Evolutionary conservation across 257 asterid species (phyloP), one percentile per base, ranked within the genome.

Genomic region (Cruciata laevipes): DNA sequence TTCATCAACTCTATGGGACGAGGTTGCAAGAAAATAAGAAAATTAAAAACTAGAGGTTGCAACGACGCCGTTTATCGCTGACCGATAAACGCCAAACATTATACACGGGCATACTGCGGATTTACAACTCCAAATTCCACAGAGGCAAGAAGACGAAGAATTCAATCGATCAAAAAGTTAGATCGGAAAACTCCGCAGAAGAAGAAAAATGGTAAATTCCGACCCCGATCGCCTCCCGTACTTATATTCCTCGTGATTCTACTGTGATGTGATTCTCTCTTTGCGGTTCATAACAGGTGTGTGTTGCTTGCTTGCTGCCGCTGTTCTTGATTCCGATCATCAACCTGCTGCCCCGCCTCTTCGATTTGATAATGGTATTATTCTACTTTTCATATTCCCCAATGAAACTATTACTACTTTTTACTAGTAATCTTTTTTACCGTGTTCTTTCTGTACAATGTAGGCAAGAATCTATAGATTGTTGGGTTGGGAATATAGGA

Each of bases 321-420:
- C 81, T 90, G 32, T 93, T 93, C 79, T 89, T 93, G 57, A 90
- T 92, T 53, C 98, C 98, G 58, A 86, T 92, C 82, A 89, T 92
- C 85, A 92, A 89, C 75, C 27, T 90, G 14, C 74, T 93, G 78
- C 97, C 99, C 56, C 38, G 86, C 53, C 76, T 93, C 79, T 88
- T 93, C 78, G 88, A 93, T 86, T 67, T 78, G 69, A 51, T 93
- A 40, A 88, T 90, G 97, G 99, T 93, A 67, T 40, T 18, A 47
- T 53, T 3, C 18, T 21, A 37, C 60, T 44, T 56, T 6, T 8
- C 32, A 11, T 42, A 4, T 57, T 20, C n/a, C 14, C 31, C 42
- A n/a, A 6, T 4, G 12, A 13, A 27, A 42, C 31, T 11, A 6
- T 6, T 7, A 0, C 42, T 31, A 3, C 5, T 38, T 52, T 32